Evolutionary conservation across 305 asterid genomes (phyloP), one percentile per base, ranked within the genome.

Genomic region (Fraxinus latifolia): DNA sequence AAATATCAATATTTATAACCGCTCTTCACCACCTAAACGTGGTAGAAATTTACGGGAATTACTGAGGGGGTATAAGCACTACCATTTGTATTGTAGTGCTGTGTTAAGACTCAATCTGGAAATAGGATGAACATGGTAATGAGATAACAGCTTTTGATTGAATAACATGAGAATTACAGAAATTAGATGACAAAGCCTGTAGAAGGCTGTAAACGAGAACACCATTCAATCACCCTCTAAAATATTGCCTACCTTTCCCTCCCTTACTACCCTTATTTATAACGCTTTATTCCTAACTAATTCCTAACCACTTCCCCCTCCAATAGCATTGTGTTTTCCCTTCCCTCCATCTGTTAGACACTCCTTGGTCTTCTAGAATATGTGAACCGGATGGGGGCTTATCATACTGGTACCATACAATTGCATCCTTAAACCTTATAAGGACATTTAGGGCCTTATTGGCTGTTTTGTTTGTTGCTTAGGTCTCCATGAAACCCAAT

Each of bases 151-250:
- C 62, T 53, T 53, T 31, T 92, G 39, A 79, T 95, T 7, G 87
- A 82, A 82, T 84, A 74, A 85, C 93, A 92, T 92, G 83, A 85
- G 79, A 80, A 53, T 53, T 53, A 53, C 62, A n/a, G 23, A 53
- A 53, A 53, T 53, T 5, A 53, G 62, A 53, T 53, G 21, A 5
- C 23, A 53, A 53, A 17, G 62, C 62, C 62, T n/a, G 62, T 53
- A 53, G 62, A 53, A 15, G 62, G 62, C 62, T n/a, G 21, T 53
- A 15, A 53, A 53, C 23, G 23, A n/a, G 62, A 53, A 53, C 23
- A 5, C 23, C 62, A 15, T 7, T 53, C 9, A 2, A n/a, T 21
- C 23, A 4, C 23, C 21, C 7, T 53, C 23, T 53, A 53, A 53
- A 53, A 53, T 53, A 53, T 53, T 53, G 62, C 62, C 23, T 53